phyloP scores from a whole-genome alignment of 257 asterid species.

The Thymus quinquecostatus region DNA sequence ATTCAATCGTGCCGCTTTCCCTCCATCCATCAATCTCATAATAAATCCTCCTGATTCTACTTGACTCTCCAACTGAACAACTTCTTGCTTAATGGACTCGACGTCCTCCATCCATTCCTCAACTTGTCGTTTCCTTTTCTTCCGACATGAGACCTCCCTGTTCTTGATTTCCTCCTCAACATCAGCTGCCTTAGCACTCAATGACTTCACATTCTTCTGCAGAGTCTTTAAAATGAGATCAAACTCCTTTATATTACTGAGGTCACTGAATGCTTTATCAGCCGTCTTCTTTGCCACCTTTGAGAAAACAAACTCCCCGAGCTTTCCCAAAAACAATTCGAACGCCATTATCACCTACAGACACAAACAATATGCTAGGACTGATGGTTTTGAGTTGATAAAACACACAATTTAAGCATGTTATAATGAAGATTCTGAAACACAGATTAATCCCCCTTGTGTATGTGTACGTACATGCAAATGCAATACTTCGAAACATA shows the following conservation, averaged over 20 bases:
- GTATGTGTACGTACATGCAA: too few species aligned
- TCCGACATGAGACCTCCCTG: background rate
- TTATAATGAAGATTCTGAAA: too few species aligned
- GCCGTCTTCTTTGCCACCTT: too few species aligned
- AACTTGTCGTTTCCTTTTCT: constrained; percentile 13
- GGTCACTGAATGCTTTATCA: too few species aligned
- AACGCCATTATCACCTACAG: too few species aligned
- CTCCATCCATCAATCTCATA: background rate
- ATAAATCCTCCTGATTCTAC: background rate
- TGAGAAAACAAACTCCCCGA: too few species aligned
- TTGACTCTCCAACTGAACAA: background rate
- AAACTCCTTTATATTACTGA: background rate
- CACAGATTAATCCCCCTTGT: too few species aligned
- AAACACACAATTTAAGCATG: too few species aligned
- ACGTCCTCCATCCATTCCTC: constrained; percentile 10
- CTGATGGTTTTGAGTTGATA: too few species aligned
- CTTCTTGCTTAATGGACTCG: background rate
- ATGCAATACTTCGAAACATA: too few species aligned
- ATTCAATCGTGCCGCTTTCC: background rate
- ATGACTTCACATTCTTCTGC: background rate
- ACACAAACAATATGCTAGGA: too few species aligned
- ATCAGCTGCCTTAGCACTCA: constrained; percentile 9
- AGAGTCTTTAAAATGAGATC: background rate
- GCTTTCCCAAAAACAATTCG: too few species aligned
- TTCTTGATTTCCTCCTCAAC: background rate